Conservation (phyloP, 2,329 filamentous ascomycete genomes). For the Diaporthe humulicola region DNA sequence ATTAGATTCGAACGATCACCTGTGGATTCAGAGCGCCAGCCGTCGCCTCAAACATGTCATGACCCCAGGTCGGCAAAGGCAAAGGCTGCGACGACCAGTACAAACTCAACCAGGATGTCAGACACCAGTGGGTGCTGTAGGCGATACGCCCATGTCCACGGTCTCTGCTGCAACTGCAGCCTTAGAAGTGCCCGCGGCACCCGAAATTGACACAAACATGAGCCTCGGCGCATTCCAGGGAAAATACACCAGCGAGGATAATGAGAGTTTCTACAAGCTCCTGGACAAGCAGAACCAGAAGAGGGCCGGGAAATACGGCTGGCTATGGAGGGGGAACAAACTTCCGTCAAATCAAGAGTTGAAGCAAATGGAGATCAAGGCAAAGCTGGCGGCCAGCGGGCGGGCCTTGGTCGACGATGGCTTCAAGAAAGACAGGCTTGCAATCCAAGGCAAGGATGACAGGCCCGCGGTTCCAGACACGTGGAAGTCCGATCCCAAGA, state of each 20-base stretch:
- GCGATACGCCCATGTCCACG: slow-evolving; percentile 80
- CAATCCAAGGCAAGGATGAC: slow-evolving; percentile 76
- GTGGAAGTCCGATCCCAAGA: slow-evolving; percentile 82
- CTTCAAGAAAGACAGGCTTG: slow-evolving; percentile 68
- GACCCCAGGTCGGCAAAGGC: slow-evolving; percentile 76
- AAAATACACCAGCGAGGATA: slow-evolving; percentile 97
- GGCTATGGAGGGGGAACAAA: slow-evolving; percentile 91
- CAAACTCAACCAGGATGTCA: slow-evolving; percentile 30
- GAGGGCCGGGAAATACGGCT: slow-evolving; percentile 85
- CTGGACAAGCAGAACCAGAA: slow-evolving; percentile 92
- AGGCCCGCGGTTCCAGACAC: slow-evolving; percentile 82
- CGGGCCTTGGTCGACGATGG: slow-evolving; percentile 68
- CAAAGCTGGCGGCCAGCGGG: slow-evolving; percentile 61
- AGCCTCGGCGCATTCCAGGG: slow-evolving; percentile 88
- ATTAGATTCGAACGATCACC: slow-evolving; percentile 84
- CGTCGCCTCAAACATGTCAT: slow-evolving; percentile 81
- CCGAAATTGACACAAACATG: slow-evolving; percentile 79
- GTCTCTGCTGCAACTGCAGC: slow-evolving; percentile 48
- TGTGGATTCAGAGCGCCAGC: slow-evolving; percentile 88
- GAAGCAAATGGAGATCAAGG: slow-evolving; percentile 73
- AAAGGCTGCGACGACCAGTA: slow-evolving; percentile 41
- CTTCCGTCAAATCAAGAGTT: slow-evolving; percentile 84
- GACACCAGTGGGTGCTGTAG: slow-evolving; percentile 58
- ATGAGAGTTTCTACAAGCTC: slow-evolving; percentile 94
- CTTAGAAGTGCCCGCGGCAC: slow-evolving; percentile 50